Base-by-base conservation (phyloP, 2,329 filamentous ascomycete genomes). In the Claviceps africana region DNA sequence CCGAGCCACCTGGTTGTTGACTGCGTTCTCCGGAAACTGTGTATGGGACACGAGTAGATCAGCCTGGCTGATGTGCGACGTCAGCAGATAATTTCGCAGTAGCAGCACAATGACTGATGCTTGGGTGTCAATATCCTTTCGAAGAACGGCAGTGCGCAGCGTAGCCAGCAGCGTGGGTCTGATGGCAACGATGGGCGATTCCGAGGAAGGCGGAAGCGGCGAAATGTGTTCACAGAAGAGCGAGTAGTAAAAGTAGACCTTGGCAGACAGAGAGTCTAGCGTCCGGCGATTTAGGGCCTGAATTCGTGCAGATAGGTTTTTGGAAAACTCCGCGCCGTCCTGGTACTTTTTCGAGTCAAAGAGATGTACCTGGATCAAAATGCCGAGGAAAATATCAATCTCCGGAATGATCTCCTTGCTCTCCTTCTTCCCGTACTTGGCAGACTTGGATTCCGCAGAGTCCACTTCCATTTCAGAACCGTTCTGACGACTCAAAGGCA, bases 201-300 rank as follows among this genome's bases (percentile, higher is more conserved):
- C 84, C 52, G 88, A 85, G 50, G 90, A 96, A 25, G 91, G 90
- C 45, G 93, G 87, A 56, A 91, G 80, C 22, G 91, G 90, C 55
- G 83, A 81, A 56, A 94, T 79, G 69, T 94, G 84, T 76, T 98
- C 93, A 72, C 85, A 88, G 75, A 97, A 97, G 61, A 97, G 77
- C 25, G 88, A 88, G 72, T 88, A 95, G 76, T 98, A 98, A 72
- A 96, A 97, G 77, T 96, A 98, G 57, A 91, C 89, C 70, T 94
- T 94, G 58, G 91, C 89, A 54, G 90, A 87, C 54, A 98, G 81
- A 48, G 90, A 89, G 69, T 98, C 93, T 56, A 98, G 75, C 25
- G 93, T 97, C 61, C 93, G 84, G 56, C 93, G 86, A 75, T 98
- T 98, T 65, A 95, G 77, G 51, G 82, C 78, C 63, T 94, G 88